Conservation (phyloP, 148 eudicot species). For the Mesembryanthemum crystallinum region DNA sequence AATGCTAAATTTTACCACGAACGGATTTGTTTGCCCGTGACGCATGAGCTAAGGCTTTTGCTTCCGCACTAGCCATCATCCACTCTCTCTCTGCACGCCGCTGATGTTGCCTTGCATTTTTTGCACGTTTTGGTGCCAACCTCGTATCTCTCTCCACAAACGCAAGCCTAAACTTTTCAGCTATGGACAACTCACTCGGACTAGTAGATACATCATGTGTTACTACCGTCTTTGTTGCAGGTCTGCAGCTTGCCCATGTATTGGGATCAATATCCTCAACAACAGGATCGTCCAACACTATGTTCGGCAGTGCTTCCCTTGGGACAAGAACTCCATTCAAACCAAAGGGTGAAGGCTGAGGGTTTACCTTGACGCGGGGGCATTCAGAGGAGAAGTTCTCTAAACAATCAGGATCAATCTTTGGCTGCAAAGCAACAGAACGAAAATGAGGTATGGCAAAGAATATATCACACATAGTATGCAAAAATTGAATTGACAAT, state of each 20-base stretch:
- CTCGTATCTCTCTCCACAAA: slow-evolving; percentile 81
- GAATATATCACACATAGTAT: not conserved
- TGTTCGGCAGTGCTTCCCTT: slow-evolving; percentile 48
- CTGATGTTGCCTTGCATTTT: slow-evolving; percentile 84
- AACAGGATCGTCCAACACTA: slow-evolving; percentile 55
- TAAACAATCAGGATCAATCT: slow-evolving; percentile 53
- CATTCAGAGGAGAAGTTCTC: slow-evolving; percentile 68
- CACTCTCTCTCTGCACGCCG: slow-evolving; percentile 78
- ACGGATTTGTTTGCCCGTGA: slow-evolving; percentile 59
- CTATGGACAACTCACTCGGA: slow-evolving; percentile 46
- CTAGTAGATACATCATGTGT: slow-evolving; percentile 10
- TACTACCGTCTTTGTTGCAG: slow-evolving; percentile 16
- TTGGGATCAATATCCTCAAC: slow-evolving; percentile 70
- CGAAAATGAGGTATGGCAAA: not conserved
- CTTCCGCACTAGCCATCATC: slow-evolving; percentile 55
- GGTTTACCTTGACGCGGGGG: slow-evolving; percentile 79
- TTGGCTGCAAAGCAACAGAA: slow-evolving; percentile 53
- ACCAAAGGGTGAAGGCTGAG: slow-evolving; percentile 60
- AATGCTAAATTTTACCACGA: slow-evolving; percentile 29
- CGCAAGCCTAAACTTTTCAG: slow-evolving; percentile 83
- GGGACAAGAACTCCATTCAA: slow-evolving; percentile 55
- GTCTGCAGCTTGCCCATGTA: slow-evolving; percentile 57
- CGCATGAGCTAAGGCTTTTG: slow-evolving; percentile 70
- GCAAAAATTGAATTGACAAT: not conserved
- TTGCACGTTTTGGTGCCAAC: slow-evolving; percentile 90